Base-by-base conservation (phyloP, 352 stramenopile species). In the Phytophthora ohioensis region DNA sequence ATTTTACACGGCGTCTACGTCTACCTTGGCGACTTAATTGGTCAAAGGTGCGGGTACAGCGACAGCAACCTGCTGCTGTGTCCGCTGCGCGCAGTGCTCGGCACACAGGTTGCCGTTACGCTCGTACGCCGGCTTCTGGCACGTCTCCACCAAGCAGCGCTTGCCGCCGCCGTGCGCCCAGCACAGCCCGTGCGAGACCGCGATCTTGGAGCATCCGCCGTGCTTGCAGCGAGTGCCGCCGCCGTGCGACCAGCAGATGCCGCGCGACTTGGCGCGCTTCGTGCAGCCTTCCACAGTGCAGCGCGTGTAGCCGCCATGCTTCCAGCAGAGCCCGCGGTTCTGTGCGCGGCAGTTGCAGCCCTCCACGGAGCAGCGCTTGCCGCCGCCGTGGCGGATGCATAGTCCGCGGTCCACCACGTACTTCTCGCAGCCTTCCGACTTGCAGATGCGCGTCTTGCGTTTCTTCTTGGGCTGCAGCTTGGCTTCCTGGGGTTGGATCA, bases 211-310 rank as follows among this genome's bases (percentile, higher is more conserved):
- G 64, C 83, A 91, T 53, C 62, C 58, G 15, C 69, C 64, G 34
- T 80, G 45, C 47, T 87, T 87, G 67, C 83, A 91, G 52, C 77
- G 76, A 31, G 82, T 91, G 42, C 89, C 89, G 3, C 89, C 89
- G 31, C 89, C 89, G 64, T 96, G 89, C 4, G 85, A 92, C 89
- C 88, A 95, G 73, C 89, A 96, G 59, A 92, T 86, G 17, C 89
- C 89, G 15, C 85, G 73, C 17, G 85, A 92, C 69, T 95, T 94
- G 67, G 86, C 84, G 34, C 85, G 85, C 60, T 90, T 90, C 38
- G 59, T 65, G 60, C 81, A 88, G 36, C 80, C 80, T 32, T 87
- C 73, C 17, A 87, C 67, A 27, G 65, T 88, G 66, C 81, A 90
- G 39, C 57, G 66, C 46, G 75, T 87, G 64, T 84, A 90, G 30